phyloP scores from a whole-genome alignment of 2,329 filamentous ascomycete species.

The Coniochaeta prunicola region DNA sequence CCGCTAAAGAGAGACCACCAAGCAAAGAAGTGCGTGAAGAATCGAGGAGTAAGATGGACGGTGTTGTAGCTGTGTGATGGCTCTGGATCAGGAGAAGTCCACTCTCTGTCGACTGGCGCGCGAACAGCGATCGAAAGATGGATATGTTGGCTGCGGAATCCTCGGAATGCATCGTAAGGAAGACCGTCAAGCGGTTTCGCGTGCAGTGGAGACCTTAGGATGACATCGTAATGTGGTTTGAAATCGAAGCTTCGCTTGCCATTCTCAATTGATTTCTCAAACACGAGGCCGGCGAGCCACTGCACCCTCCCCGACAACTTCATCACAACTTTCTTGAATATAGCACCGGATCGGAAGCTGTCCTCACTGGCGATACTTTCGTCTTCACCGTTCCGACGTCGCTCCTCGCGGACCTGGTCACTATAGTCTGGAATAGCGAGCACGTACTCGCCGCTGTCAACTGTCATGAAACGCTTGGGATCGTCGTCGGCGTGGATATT shows the following conservation, averaged over 20 bases:
- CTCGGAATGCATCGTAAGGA: constrained; percentile 85
- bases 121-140: constrained; percentile 89
- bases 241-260: constrained; percentile 79
- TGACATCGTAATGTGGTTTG: constrained; percentile 84
- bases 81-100: constrained; percentile 67
- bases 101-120: constrained; percentile 80
- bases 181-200: constrained; percentile 49
- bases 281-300: constrained; percentile 86
- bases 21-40: constrained; percentile 96
- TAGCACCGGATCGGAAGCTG: constrained; percentile 63
- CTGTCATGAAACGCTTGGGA: constrained; percentile 87
- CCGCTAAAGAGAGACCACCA: constrained; percentile 98
- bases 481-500: constrained; percentile 79
- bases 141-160: constrained; percentile 95
- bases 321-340: constrained; percentile 98
- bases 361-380: constrained; percentile 57
- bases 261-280: constrained; percentile 72
- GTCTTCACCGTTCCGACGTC: constrained; percentile 40
- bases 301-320: constrained; percentile 94
- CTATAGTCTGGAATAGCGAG: constrained; percentile 92
- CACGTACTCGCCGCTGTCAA: constrained; percentile 92
- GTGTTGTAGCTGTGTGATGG: constrained; percentile 91
- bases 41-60: constrained; percentile 86
- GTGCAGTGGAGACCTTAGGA: constrained; percentile 73
- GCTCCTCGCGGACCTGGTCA: constrained; percentile 68